Base-by-base conservation (phyloP, 2,329 filamentous ascomycete genomes). In the Pseudocercospora fijiensis region DNA sequence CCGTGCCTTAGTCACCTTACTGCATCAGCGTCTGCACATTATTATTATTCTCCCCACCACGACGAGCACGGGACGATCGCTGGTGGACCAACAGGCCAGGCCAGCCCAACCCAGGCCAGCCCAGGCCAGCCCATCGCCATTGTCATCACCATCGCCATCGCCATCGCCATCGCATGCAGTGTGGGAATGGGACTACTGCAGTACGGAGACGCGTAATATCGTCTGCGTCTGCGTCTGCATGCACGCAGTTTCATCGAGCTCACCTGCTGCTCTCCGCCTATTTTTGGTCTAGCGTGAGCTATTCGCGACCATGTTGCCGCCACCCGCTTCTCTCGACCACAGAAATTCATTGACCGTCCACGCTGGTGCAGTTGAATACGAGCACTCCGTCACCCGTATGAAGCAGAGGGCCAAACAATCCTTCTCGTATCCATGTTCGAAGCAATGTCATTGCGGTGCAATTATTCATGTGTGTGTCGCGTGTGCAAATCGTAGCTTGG, bases 341-440 rank as follows among this genome's bases (percentile, higher is more conserved):
- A n/a, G n/a, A n/a, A n/a, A n/a, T n/a, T n/a, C n/a, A n/a, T n/a
- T n/a, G 47, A 61, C 53, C 62, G 49, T 53, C 52, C 20, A 47
- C 37, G 58, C 51, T 33, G 43, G 57, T 52, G 41, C 20, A 64
- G 58, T 58, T 55, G 62, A 64, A 64, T 64, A 64, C 62, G 62
- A 64, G 49, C 49, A 16, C 20, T 16, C 16, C 13, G 24, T 7
- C 13, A 24, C 16, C 49, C 13, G 16, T n/a, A 53, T 53, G 49
- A 26, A 26, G n/a, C n/a, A n/a, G n/a, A n/a, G 49, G 16, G 24
- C 24, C 20, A 52, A 24, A 24, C 18, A 47, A 47, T 47, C n/a
- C n/a, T n/a, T n/a, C n/a, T n/a, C 5, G 22, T 11, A 47, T 24
- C 18, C 6, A 47, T 47, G 43, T 5, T 47, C n/a, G 43, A 20